Evolutionary conservation across 192 early-diverging fungal genomes (phyloP), one percentile per base, ranked within the genome.

Genomic region (Coemansia asiatica): DNA sequence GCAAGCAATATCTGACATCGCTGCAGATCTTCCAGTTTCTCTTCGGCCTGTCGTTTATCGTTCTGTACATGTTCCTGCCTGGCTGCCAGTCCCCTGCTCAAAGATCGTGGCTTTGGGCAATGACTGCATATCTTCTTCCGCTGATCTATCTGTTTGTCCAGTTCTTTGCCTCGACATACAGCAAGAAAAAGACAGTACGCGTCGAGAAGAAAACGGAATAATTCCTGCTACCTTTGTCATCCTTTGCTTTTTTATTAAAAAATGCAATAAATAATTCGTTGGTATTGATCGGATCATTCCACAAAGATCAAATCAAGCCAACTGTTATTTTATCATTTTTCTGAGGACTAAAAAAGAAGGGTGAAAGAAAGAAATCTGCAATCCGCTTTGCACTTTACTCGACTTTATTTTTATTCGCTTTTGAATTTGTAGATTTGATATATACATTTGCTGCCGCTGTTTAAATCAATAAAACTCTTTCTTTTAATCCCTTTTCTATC

Each of bases 21-120:
- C 87, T 91, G 81, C 92, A 94, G 76, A 94, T 94, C 62, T 82
- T 84, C 54, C 92, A 94, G 82, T 94, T 94, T 82, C 61, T 92
- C 44, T 73, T 93, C 54, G 91, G 91, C 28, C 86, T 75, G 25
- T 31, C 85, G 31, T 22, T 87, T n/a, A 85, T 90, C 16, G 51
- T 85, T 60, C 64, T 83, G 26, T 92, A 90, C 66, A 66, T 89
- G 55, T 72, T 89, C 59, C 67, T 89, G 15, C 79, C 84, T 25
- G 74, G 76, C 44, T 89, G 89, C 66, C 55, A 67, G 36, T 83
- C 81, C 9, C 75, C 81, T 23, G 79, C 74, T 12, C 83, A 89
- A 60, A 58, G 69, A 49, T 79, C 77, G 29, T 89, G 89, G 66
- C 82, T 89, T 61, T 75, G 71, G 60, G 72, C 87, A 59, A 87